Conservation (phyloP, 1,284 basidiomycete species). For the Leccinum subfulvum region DNA sequence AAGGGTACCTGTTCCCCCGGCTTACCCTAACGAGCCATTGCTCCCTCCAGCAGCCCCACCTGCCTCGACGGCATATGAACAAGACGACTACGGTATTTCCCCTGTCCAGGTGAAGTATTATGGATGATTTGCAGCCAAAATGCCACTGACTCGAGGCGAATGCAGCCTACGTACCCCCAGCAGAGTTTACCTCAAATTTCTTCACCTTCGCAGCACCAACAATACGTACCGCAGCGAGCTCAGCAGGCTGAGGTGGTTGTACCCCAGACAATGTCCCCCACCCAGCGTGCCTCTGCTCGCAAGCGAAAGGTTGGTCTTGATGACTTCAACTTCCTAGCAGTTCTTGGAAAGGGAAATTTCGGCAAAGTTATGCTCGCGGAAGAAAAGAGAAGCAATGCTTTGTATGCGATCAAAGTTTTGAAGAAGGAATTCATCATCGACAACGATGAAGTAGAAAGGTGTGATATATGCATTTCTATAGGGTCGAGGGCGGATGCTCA, state of each 20-base stretch:
- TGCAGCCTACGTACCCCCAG: constrained; percentile 28
- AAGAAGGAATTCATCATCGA: constrained; percentile 99
- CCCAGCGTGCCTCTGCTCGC: constrained; percentile 41
- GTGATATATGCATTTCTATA: constrained; percentile 7
- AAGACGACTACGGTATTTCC: constrained; percentile 31
- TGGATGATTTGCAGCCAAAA: not conserved
- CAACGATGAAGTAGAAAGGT: constrained; percentile 99
- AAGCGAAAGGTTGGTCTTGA: constrained; percentile 93
- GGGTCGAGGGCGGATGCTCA: constrained; percentile 10
- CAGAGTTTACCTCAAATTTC: constrained; percentile 21
- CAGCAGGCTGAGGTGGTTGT: constrained; percentile 28
- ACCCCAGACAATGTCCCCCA: constrained; percentile 29
- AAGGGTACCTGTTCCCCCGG: constrained; percentile 41
- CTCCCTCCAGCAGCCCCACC: constrained; percentile 28
- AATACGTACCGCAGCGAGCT: constrained; percentile 24
- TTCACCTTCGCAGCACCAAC: constrained; percentile 22
- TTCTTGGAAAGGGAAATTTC: constrained; percentile 99
- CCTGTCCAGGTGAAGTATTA: constrained; percentile 25
- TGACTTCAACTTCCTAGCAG: constrained; percentile 99
- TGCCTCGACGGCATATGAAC: constrained; percentile 23
- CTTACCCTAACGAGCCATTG: constrained; percentile 34
- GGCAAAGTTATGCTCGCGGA: constrained; percentile 99
- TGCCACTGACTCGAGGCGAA: constrained; percentile 15
- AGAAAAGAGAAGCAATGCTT: constrained; percentile 86
- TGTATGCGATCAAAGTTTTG: constrained; percentile 99